Base-by-base conservation (phyloP, 768 basidiomycete genomes). In the Lentinula aciculospora region DNA sequence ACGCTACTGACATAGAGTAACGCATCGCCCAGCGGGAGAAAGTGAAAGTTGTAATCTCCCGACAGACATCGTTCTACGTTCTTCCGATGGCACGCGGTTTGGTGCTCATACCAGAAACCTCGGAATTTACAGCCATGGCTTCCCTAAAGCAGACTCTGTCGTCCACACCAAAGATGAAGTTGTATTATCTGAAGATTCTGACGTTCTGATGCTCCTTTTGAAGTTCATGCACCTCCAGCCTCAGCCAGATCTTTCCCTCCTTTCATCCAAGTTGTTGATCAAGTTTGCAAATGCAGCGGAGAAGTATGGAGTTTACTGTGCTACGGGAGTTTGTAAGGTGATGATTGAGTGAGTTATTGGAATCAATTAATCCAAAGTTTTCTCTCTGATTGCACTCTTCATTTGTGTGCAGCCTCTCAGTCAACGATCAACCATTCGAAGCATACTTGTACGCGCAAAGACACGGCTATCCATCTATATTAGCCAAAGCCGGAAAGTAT, bases 281-380 rank as follows among this genome's bases (percentile, higher is more conserved):
- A 31, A 46, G 40, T 54, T 59, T 31, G 58, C 51, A 19, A 48
- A 59, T 19, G 58, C 58, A 15, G 58, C 34, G 17, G 58, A 59
- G 42, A 59, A 59, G 37, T 59, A 59, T 47, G 23, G 19, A 12
- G 17, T 59, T 13, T 59, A 44, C 34, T 23, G 25, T 27, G 58
- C 58, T 1, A 59, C 47, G 21, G 32, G 37, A n/a, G 36, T 50
- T 12, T 40, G 36, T 15, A 40, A 53, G 28, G n/a, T 42, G 28
- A 37, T 53, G 23, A 53, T 59, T 34, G 44, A 25, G 56, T 57
- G 34, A 31, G 58, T 40, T n/a, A 6, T 13, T 32, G 12, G 25
- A 29, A 8, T 32, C 23, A 15, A 28, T 5, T 40, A 17, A 6
- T 0, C 9, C 15, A 0, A 48, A 21, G n/a, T 12, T 12, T 17